These are phyloP conservation scores for Durusdinium trenchii DNA, from an alignment of 73 alveolate genomes.

Conservation along the genomic window DNA sequence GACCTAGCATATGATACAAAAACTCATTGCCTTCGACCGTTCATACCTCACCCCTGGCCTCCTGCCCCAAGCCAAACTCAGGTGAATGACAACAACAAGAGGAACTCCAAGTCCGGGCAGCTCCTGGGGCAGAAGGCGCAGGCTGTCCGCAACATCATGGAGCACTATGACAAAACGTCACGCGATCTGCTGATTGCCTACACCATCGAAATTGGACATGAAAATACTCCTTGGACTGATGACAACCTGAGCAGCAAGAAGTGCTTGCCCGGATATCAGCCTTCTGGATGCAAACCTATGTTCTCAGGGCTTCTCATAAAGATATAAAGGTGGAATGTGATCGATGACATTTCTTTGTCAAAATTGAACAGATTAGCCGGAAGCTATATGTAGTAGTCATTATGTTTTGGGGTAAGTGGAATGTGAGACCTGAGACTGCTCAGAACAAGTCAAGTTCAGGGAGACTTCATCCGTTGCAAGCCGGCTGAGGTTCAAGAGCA, in stretches of 20 bases:
- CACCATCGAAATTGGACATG: neutral
- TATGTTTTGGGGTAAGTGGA: too few species aligned
- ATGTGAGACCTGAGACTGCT: too few species aligned
- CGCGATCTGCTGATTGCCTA: neutral
- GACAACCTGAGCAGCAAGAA: neutral
- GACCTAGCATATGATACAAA: too few species aligned
- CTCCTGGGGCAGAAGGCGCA: neutral
- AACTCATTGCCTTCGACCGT: too few species aligned
- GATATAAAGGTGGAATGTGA: too few species aligned
- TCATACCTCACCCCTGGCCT: too few species aligned
- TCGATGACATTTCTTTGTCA: too few species aligned
- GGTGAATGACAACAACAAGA: neutral
- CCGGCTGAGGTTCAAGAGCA: conserved; percentile 19
- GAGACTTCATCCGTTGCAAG: neutral
- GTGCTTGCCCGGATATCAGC: conserved; percentile 19
- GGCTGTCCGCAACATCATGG: neutral
- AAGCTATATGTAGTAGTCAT: too few species aligned
- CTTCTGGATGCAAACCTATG: neutral
- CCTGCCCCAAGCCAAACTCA: too few species aligned
- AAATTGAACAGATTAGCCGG: too few species aligned
- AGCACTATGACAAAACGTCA: neutral
- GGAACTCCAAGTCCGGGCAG: neutral
- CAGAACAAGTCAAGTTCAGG: too few species aligned
- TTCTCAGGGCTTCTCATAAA: too few species aligned
- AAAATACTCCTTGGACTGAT: neutral